Evolutionary conservation across 495 filamentous ascomycete genomes (phyloP), one percentile per base, ranked within the genome.

Genomic region (Penicillium roqueforti): DNA sequence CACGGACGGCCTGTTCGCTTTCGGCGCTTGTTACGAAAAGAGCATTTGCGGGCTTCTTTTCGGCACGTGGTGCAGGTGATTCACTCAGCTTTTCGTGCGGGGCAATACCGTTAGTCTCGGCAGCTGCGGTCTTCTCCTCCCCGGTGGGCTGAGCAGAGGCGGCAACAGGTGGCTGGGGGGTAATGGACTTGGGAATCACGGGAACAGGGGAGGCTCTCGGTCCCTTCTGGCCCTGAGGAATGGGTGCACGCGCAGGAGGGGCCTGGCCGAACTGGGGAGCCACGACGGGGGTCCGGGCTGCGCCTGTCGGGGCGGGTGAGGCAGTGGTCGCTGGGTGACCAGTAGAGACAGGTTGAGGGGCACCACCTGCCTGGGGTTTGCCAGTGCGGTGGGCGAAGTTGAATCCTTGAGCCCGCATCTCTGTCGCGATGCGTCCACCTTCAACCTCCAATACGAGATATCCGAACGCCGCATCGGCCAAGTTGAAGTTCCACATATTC

Each of bases 401-500:
- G 84, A 99, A 99, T 31, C 93, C 93, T 67, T 97, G 93, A 11
- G 93, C 95, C 56, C 90, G 82, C 92, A 97, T 99, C 71, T 97
- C 93, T 1, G 93, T 97, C 10, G 91, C 93, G 60, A 99, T 99
- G 38, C 95, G 80, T 20, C 93, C 93, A 63, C 85, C 85, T 64
- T 97, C 92, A 40, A 99, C 83, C 61, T 99, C 93, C 53, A 99
- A 74, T 14, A 97, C 91, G 46, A 99, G 77, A 78, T 87, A 97
- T 41, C 93, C 93, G 67, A 96, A 99, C 11, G 93, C 95, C 32
- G 93, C 93, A 74, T 99, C 93, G 19, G 93, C 93, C 45, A 99
- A 73, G 68, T 99, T 99, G 76, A 99, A 99, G 73, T 99, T 99
- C 93, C 93, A 99, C 95, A 97, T 97, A 63, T 99, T 99, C 78